Evolutionary conservation across 2,329 filamentous ascomycete genomes (phyloP).

Genomic region (Sphaerulina vaccinii): DNA sequence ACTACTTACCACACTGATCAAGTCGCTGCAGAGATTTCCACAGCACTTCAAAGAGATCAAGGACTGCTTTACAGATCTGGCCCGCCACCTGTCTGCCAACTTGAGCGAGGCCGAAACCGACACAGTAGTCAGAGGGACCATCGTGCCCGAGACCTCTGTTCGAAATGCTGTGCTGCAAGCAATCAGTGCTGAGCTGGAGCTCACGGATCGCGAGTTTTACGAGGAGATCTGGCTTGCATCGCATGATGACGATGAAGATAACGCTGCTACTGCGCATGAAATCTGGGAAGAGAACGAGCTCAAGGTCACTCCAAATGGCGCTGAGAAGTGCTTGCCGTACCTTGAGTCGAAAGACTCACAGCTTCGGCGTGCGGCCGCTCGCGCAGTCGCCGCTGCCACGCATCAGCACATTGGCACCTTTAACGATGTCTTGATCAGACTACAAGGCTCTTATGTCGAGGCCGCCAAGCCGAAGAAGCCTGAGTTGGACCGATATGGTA

Average conservation of each 20-base stretch:
- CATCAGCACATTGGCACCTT: constrained; percentile 61
- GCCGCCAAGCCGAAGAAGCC: constrained; percentile 79
- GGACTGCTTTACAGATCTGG: constrained; percentile 84
- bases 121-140: constrained; percentile 73
- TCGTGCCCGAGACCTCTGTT: constrained; percentile 76
- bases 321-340: constrained; percentile 67
- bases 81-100: constrained; percentile 79
- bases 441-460: constrained; percentile 72
- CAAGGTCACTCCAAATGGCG: constrained; percentile 63
- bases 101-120: constrained; percentile 70
- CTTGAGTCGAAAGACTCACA: constrained; percentile 77
- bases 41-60: constrained; percentile 95
- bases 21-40: constrained; percentile 81
- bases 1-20: constrained; percentile 69
- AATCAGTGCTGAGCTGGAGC: constrained; percentile 86
- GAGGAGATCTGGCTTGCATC: constrained; percentile 91
- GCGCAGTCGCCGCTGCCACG: constrained; percentile 74
- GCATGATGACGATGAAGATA: constrained; percentile 88
- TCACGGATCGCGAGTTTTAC: constrained; percentile 81
- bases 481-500: constrained; percentile 87
- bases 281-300: constrained; percentile 97
- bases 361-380: constrained; percentile 77
- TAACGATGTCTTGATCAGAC: constrained; percentile 58
- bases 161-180: constrained; percentile 83
- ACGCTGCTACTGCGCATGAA: constrained; percentile 74